Conservation (phyloP, 805 yeast species). For the Ogataea pignaliae region DNA sequence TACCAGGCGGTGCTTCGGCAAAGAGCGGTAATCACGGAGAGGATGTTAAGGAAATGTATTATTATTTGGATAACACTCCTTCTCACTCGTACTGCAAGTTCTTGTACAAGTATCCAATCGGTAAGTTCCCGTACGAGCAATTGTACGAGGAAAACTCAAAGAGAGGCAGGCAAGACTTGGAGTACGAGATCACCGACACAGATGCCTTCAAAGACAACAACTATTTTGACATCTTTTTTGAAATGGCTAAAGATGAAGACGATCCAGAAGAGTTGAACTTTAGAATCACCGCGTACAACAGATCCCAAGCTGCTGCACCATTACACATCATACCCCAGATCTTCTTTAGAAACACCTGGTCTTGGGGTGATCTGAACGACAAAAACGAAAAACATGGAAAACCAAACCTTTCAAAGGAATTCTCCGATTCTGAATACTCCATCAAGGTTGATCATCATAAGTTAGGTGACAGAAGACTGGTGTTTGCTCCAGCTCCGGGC, state of each 20-base stretch:
- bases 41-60: slow-evolving; percentile 84
- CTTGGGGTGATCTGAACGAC: slow-evolving; percentile 61
- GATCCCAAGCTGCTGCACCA: slow-evolving; percentile 83
- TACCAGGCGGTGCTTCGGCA: slow-evolving; percentile 71
- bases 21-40: slow-evolving; percentile 86
- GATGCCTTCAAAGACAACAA: slow-evolving; percentile 64
- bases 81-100: slow-evolving; percentile 91
- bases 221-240: slow-evolving; percentile 85
- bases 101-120: slow-evolving; percentile 88
- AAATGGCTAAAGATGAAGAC: slow-evolving; percentile 81
- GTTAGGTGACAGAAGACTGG: slow-evolving; percentile 60
- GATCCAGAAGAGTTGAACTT: slow-evolving; percentile 78
- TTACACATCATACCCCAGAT: slow-evolving; percentile 82
- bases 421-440: slow-evolving; percentile 38
- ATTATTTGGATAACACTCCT: slow-evolving; percentile 87
- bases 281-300: slow-evolving; percentile 82
- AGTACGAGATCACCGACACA: slow-evolving; percentile 82
- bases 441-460: slow-evolving; percentile 62
- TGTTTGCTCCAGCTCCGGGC: slow-evolving; percentile 85
- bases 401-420: slow-evolving; percentile 42
- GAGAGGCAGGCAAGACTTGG: slow-evolving; percentile 63
- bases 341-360: slow-evolving; percentile 85
- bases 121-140: slow-evolving; percentile 75
- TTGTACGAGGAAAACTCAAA: slow-evolving; percentile 62
- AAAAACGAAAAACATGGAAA: slow-evolving; percentile 42